Conservation (phyloP, 352 stramenopile genomes). For the Paralagenidium karlingii region DNA sequence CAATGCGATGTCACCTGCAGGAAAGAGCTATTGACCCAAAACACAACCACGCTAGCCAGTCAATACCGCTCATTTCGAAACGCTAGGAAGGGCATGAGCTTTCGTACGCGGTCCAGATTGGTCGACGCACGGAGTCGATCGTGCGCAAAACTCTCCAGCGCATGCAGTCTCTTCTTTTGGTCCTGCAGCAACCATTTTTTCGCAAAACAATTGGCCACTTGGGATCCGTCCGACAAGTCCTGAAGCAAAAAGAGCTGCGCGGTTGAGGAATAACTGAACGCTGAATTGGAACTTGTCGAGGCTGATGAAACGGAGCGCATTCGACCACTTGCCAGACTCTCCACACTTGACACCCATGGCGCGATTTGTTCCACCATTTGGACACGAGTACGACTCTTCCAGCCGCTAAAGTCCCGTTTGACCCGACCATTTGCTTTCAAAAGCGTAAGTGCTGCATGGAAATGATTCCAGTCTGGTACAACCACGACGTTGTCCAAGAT, state of each 20-base stretch:
- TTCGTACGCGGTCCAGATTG: no score
- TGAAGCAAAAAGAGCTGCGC: no score
- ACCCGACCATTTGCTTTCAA: constrained; percentile 41
- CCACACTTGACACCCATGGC: neutral
- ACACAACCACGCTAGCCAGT: neutral
- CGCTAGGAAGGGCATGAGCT: no score
- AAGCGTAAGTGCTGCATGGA: constrained; percentile 49
- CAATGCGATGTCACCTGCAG: constrained; percentile 25
- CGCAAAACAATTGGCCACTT: no score
- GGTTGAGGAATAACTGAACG: no score
- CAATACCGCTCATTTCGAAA: no score
- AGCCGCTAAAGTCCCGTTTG: constrained; percentile 25
- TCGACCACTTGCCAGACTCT: no score
- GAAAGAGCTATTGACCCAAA: constrained; percentile 19
- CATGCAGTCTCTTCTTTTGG: constrained; percentile 17
- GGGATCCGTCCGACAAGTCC: constrained; percentile 1
- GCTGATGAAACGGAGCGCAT: no score
- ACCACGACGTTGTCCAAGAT: neutral
- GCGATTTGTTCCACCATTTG: constrained; percentile 41
- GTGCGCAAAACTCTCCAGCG: constrained; percentile 39
- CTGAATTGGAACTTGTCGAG: no score
- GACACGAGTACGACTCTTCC: constrained; percentile 32
- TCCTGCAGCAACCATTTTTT: constrained; percentile 55
- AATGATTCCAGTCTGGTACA: constrained; percentile 50
- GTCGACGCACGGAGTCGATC: no score